phyloP scores from a whole-genome alignment of 2,329 filamentous ascomycete species.

The Ceratocystiopsis sp. region DNA sequence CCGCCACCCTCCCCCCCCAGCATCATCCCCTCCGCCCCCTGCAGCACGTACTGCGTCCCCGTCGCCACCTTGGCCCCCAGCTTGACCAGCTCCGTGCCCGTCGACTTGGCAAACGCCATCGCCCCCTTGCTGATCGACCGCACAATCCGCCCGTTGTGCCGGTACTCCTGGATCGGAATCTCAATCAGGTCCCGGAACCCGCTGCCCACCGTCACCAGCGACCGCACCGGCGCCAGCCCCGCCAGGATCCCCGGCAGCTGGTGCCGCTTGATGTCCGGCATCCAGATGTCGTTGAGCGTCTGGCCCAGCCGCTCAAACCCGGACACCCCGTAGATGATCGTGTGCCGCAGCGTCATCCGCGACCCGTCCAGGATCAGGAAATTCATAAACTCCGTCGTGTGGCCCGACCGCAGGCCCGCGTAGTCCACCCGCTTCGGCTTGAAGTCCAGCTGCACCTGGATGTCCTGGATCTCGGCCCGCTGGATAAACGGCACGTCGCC shows the following conservation, averaged over 20 bases:
- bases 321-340: slow-evolving; percentile 80
- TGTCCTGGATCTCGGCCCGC: slow-evolving; percentile 67
- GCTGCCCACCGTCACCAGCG: slow-evolving; percentile 77
- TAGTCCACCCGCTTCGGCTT: slow-evolving; percentile 98
- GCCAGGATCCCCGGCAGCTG: slow-evolving; percentile 81
- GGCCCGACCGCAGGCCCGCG: slow-evolving; percentile 74
- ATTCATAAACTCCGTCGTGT: slow-evolving; percentile 97
- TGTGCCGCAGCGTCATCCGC: slow-evolving; percentile 69
- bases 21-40: slow-evolving; percentile 73
- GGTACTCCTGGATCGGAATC: slow-evolving; percentile 81
- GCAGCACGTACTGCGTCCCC: slow-evolving; percentile 82
- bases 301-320: slow-evolving; percentile 84
- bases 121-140: slow-evolving; percentile 87
- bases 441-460: slow-evolving; percentile 78
- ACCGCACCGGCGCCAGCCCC: slow-evolving; percentile 76
- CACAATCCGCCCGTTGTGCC: slow-evolving; percentile 82
- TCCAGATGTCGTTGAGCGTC: slow-evolving; percentile 91
- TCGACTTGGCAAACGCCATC: slow-evolving; percentile 77
- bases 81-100: slow-evolving; percentile 84
- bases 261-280: slow-evolving; percentile 75
- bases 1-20: slow-evolving; percentile 13
- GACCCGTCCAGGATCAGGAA: slow-evolving; percentile 85
- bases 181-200: slow-evolving; percentile 76
- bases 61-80: slow-evolving; percentile 88
- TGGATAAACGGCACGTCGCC: slow-evolving; percentile 73